Base-by-base conservation (phyloP, 257 asterid genomes). In the Rehmannia glutinosa region DNA sequence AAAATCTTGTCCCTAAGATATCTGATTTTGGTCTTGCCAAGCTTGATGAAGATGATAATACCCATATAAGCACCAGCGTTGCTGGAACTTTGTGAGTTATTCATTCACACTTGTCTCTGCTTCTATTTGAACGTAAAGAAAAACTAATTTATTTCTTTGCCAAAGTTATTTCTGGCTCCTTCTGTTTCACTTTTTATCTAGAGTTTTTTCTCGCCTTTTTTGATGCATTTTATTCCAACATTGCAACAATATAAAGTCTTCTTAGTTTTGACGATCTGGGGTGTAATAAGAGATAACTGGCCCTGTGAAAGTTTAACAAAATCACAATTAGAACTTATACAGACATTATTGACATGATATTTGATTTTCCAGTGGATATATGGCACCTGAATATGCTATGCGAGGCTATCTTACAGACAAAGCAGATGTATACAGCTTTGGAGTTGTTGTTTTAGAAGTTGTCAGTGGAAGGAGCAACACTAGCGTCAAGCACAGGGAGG, bases 341-440 rank as follows among this genome's bases (percentile, higher is more conserved):
- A 15, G 15, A 30, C 27, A 10, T 12, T 33, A 23, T 24, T 60
- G 51, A 47, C 32, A 42, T 36, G 39, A 16, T 21, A 1, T 20
- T 9, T 57, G 53, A 23, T 58, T 64, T 58, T 59, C 13, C 72
- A 82, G 87, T 39, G 87, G 87, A 42, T 82, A 82, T 16, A 82
- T 82, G 87, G 83, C 87, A 3, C 87, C 87, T 5, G 90, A 84
- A 75, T 84, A 84, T 66, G 90, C 90, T 1, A 81, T 84, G 90
- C 76, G 87, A 3, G 90, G 90, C 43, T 72, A 84, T 72, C 55
- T 81, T 65, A 84, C 90, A 1, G 84, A 81, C 77, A 84, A 84
- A 77, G 90, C 90, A 42, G 90, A 84, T 23, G 90, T 84, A 3
- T 81, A 83, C 81, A 81, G 89, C 78, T 83, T 71, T 1, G 89